A percentile compares a stretch with the other conserved stretches of the same genome.
Conservation (phyloP, 2,329 filamentous ascomycete species). For the Cladophialophora psammophila region DNA sequence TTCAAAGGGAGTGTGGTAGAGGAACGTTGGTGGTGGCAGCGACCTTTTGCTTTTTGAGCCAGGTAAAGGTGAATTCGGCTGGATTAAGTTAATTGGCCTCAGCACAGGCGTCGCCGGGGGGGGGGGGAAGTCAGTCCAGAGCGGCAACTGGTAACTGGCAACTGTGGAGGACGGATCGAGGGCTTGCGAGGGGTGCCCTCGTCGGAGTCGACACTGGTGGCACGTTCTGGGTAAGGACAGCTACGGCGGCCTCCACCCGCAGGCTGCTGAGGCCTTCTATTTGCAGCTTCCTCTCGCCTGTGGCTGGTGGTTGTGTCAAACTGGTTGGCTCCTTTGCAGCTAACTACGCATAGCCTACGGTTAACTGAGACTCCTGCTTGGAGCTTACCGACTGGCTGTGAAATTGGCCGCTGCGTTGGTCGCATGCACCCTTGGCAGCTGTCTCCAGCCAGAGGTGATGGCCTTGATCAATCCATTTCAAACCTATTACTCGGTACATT, state of each 20-base stretch:
- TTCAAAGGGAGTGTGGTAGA: slow-evolving; percentile 1
- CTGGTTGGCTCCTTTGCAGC: slow-evolving; percentile 20
- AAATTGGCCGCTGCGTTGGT: slow-evolving; percentile 36
- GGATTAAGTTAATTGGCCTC: slow-evolving; percentile 8
- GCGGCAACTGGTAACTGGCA: slow-evolving; percentile 19
- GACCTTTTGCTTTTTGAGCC: background rate
- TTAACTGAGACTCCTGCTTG: slow-evolving; percentile 19
- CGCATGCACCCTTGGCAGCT: slow-evolving; percentile 31
- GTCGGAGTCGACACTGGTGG: background rate
- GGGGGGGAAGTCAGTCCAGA: slow-evolving; percentile 2
- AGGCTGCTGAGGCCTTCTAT: slow-evolving; percentile 17
- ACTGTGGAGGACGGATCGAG: slow-evolving; percentile 5
- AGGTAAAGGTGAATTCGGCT: slow-evolving; percentile 2
- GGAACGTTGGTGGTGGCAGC: slow-evolving; percentile 9
- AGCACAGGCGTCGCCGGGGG: background rate
- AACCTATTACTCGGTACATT: slow-evolving; percentile 22
- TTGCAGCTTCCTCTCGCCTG: slow-evolving; percentile 21
- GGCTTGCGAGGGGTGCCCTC: slow-evolving; percentile 21
- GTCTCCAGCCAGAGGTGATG: slow-evolving; percentile 32
- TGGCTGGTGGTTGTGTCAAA: slow-evolving; percentile 25
- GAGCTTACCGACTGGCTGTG: slow-evolving; percentile 31
- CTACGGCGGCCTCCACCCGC: background rate
- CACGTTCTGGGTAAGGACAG: background rate
- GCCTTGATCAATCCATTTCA: slow-evolving; percentile 27
- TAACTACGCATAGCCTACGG: slow-evolving; percentile 15